Evolutionary conservation across 257 asterid genomes (phyloP), one percentile per base, ranked within the genome.

Genomic region (Eustoma russellianum): DNA sequence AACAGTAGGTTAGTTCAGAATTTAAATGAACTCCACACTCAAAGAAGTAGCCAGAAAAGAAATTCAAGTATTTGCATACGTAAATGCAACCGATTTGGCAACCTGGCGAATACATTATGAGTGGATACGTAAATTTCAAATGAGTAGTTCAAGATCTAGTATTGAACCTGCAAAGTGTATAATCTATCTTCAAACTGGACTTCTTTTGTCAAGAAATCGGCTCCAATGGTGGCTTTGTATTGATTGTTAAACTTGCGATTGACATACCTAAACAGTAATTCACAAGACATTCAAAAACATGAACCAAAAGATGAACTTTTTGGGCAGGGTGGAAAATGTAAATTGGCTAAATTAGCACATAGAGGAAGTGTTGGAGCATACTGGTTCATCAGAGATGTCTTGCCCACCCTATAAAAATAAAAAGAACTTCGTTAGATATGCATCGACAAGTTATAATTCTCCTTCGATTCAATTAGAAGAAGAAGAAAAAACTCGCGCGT

Each of bases 311-410:
- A 54, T 41, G 30, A n/a, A n/a, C n/a, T n/a, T n/a, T n/a, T n/a
- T n/a, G n/a, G n/a, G n/a, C n/a, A n/a, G n/a, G n/a, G n/a, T n/a
- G n/a, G n/a, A n/a, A n/a, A n/a, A n/a, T n/a, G n/a, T n/a, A n/a
- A n/a, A n/a, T n/a, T n/a, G n/a, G n/a, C n/a, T n/a, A 50, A 38
- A 57, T 30, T 30, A 43, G 57, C 16, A 5, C n/a, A 56, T n/a
- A 19, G 0, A 49, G 19, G 53, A 54, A 14, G 35, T 55, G 46
- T 44, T 34, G 9, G 41, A 15, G 9, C 48, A 13, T 75, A 75
- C 78, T 75, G 81, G 62, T 75, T 75, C 81, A 71, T 75, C 56
- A 75, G 57, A 55, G 81, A 75, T n/a, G 81, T 75, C 71, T 75
- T 75, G 51, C 81, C 81, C 49, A 75, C 81, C 81, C 81, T 75